phyloP scores from a whole-genome alignment of 768 basidiomycete genomes.

The Suillus discolor region DNA sequence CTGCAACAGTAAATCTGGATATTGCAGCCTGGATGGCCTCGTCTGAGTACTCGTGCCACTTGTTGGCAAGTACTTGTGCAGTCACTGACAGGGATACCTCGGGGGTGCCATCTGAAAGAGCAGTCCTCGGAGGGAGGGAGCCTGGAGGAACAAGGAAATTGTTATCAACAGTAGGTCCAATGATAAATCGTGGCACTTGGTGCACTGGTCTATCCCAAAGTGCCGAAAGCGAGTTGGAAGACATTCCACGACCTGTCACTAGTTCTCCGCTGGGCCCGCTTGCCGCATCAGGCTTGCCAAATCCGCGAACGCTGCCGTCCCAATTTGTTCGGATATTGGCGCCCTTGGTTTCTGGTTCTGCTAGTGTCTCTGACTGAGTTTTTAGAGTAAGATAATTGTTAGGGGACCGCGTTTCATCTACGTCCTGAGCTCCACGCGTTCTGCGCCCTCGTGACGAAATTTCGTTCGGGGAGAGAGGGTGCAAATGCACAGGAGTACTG shows the following conservation, averaged over 20 bases:
- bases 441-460: conserved; percentile 48
- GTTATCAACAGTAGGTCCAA: conserved; percentile 41
- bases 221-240: conserved; percentile 41
- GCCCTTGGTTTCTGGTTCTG: conserved; percentile 28
- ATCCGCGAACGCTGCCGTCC: conserved; percentile 62
- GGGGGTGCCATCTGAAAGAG: conserved; percentile 10
- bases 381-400: conserved; percentile 66
- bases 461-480: conserved; percentile 71
- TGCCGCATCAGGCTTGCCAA: conserved; percentile 45
- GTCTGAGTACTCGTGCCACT: conserved; percentile 81
- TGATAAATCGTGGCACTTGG: conserved; percentile 38
- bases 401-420: conserved; percentile 33
- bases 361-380: conserved; percentile 55
- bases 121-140: conserved; percentile 24
- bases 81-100: conserved; percentile 30
- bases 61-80: conserved; percentile 59
- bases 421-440: conserved; percentile 41
- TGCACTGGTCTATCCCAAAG: conserved; percentile 42
- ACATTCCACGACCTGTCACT: conserved; percentile 29
- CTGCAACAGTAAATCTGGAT: conserved; percentile 45
- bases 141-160: conserved; percentile 37
- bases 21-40: conserved; percentile 70
- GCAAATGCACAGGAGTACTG: conserved; percentile 66
- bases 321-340: conserved; percentile 35
- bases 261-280: conserved; percentile 25